Base-by-base conservation (phyloP, 768 basidiomycete genomes). In the Podaxis sp. region DNA sequence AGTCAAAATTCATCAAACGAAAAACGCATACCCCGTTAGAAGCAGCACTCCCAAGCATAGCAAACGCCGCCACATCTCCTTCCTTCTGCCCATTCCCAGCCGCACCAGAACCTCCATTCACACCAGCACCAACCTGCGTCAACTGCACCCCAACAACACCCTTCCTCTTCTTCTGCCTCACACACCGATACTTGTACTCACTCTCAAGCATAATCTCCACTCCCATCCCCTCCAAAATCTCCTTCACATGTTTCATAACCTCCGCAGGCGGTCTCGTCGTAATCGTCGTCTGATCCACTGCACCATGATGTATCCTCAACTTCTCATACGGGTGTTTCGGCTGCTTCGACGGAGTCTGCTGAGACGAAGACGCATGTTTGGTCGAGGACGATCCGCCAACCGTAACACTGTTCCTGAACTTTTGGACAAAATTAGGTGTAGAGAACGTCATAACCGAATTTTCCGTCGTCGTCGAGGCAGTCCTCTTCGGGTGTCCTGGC, bases 161-260 rank as follows among this genome's bases (percentile, higher is more conserved):
- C 77, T 86, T 92, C 72, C 80, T 83, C 71, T 80, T 82, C 81
- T 95, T 93, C 42, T 80, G 78, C 23, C 95, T 80, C 32, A 94
- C 80, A 70, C 95, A 97, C 62, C 91, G 79, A 69, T 89, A 89
- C 78, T 93, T 95, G 77, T 83, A 98, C 69, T 97, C 93, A 64
- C 87, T 89, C 76, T 99, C 97, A 35, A 85, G 73, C 67, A 89
- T 85, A 61, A 95, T 82, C 61, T 95, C 94, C 57, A 99, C 78
- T 18, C 96, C 97, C 93, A 98, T 94, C 35, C 83, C 84, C 65
- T 86, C 82, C 62, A 99, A 79, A 11, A 95, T 89, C 62, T 81
- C 80, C 67, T 83, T 83, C 32, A 98, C 84, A 69, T 94, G 91
- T 62, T 81, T 84, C 78, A 98, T 92, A 37, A 98, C 95, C 65